A percentile compares a stretch with the other conserved stretches of the same genome.
Evolutionary conservation across 768 basidiomycete species (phyloP).

Genomic region (Chalciporus piperatus): DNA sequence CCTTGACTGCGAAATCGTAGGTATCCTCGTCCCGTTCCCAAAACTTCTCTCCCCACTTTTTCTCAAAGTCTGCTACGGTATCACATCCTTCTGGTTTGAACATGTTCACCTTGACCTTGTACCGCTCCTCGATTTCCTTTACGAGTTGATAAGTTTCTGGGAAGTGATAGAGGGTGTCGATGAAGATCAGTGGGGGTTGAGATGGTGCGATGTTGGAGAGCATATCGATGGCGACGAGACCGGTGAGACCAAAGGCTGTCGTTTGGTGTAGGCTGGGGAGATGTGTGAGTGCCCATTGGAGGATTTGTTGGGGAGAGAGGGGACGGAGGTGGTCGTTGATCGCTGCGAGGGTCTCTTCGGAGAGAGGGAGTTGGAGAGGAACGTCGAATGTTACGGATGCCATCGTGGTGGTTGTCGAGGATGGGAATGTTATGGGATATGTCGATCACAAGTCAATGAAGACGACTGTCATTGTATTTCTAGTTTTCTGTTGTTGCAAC

Average conservation of each 20-base stretch:
- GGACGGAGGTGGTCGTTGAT: constrained; percentile 75
- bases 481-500: no score
- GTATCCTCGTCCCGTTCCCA: constrained; percentile 87
- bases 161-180: constrained; percentile 98
- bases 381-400: constrained; percentile 32
- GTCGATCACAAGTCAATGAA: no score
- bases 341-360: constrained; percentile 51
- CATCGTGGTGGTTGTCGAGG: no score
- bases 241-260: constrained; percentile 95
- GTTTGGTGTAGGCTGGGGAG: constrained; percentile 87
- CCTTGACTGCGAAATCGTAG: constrained; percentile 94
- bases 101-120: constrained; percentile 68
- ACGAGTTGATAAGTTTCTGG: constrained; percentile 88
- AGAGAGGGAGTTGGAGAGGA: constrained; percentile 56
- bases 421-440: no score
- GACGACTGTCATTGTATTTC: no score
- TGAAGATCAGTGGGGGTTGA: constrained; percentile 82
- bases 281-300: constrained; percentile 79
- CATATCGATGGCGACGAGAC: constrained; percentile 93
- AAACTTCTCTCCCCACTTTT: constrained; percentile 69
- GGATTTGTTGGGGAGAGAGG: constrained; percentile 79
- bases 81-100: constrained; percentile 76
- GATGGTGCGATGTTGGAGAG: constrained; percentile 72
- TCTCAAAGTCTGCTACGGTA: constrained; percentile 72
- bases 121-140: constrained; percentile 72